Base-by-base conservation (phyloP, 1,139 yeast genomes). In the Citeromyces hawaiiensis region DNA sequence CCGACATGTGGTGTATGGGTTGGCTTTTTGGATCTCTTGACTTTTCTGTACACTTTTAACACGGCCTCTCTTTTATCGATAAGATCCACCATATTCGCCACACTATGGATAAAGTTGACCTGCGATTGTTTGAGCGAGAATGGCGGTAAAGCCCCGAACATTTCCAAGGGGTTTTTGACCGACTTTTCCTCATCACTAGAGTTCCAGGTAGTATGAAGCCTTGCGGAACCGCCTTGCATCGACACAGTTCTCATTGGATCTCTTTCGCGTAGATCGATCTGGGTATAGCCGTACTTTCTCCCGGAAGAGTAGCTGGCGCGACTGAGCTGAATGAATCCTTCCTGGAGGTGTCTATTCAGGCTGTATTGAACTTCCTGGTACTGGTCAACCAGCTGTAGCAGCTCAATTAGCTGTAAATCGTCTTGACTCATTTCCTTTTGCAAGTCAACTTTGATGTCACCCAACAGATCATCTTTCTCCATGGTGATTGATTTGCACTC, bases 1-100 rank as follows among this genome's bases (percentile, higher is more conserved):
- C 98, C 0, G 95, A 68, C 83, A 77, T 14, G 27, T 35, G 37
- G 29, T 21, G 18, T 21, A 27, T 6, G 27, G 37, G 7, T 23
- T n/a, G 19, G n/a, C 10, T 35, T 19, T 15, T 35, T 35, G 11
- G 7, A 7, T 16, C 16, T 36, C n/a, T 54, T 47, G 25, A 55
- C 44, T 40, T 54, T 52, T 16, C 42, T 39, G 8, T 51, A 43
- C 16, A 55, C 38, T n/a, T n/a, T 23, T 4, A 15, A 46, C 16
- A 65, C 62, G 39, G 48, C 44, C 2, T 36, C 35, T 39, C 45
- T 52, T 35, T 64, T 45, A 40, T 59, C 59, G 2, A 54, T 41
- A 16, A 64, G 39, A 19, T 48, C 45, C 4, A 66, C 45, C 30
- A 23, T 35, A n/a, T 35, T 27, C 4, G 37, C 30, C 18, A 35